phyloP scores from a whole-genome alignment of 805 yeast species.

The Candida namnaoensis region DNA sequence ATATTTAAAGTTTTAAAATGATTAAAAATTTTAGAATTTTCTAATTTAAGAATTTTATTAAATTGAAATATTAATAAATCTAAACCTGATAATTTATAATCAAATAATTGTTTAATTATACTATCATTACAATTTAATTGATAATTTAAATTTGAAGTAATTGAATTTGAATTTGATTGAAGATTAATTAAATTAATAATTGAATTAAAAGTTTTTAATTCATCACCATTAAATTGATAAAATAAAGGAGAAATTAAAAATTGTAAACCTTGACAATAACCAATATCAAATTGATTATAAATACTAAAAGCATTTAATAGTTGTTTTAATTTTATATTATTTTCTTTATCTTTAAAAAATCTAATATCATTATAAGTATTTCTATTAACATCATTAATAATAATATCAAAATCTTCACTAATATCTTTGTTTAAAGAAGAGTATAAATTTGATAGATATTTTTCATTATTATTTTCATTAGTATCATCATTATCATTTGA shows the following conservation, averaged over 20 bases:
- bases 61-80: slow-evolving; percentile 45
- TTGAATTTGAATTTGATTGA: slow-evolving; percentile 46
- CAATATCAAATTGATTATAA: slow-evolving; percentile 50
- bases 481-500: too few species aligned
- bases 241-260: slow-evolving; percentile 53
- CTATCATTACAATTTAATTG: too few species aligned
- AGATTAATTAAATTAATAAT: slow-evolving; percentile 51
- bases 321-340: slow-evolving; percentile 35
- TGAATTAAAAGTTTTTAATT: slow-evolving; percentile 37
- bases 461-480: not conserved
- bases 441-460: slow-evolving; percentile 23
- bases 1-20: slow-evolving; percentile 32
- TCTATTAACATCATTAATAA: slow-evolving; percentile 48
- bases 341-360: slow-evolving; percentile 34
- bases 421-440: slow-evolving; percentile 29
- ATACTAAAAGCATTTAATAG: slow-evolving; percentile 55
- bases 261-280: slow-evolving; percentile 61
- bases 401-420: slow-evolving; percentile 34
- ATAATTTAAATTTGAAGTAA: too few species aligned
- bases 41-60: slow-evolving; percentile 28
- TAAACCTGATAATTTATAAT: slow-evolving; percentile 46
- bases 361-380: slow-evolving; percentile 45
- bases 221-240: slow-evolving; percentile 29
- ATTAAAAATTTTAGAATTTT: slow-evolving; percentile 29
- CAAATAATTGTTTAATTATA: slow-evolving; percentile 35